Conservation (phyloP, 2,329 filamentous ascomycete species). For the Lasiodiplodia theobromae region DNA sequence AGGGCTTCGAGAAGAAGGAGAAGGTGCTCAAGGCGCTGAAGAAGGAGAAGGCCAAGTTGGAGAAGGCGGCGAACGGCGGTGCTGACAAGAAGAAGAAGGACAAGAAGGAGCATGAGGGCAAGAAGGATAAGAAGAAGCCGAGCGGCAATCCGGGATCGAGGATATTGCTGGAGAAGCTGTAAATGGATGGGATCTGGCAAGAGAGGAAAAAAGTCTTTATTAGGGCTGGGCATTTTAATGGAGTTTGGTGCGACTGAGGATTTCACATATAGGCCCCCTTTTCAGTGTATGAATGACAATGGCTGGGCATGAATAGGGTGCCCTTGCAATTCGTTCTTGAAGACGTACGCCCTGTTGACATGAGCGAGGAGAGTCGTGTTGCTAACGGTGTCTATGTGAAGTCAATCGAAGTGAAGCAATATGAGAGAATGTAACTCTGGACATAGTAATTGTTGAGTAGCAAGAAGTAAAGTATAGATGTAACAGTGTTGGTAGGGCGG, state of each 20-base stretch:
- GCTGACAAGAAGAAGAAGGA: constrained; percentile 52
- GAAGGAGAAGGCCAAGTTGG: constrained; percentile 74
- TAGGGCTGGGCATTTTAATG: not conserved
- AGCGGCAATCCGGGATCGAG: constrained; percentile 56
- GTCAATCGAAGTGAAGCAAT: not conserved
- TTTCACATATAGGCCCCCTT: not conserved
- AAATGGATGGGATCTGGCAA: not conserved
- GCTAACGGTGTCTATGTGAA: not conserved
- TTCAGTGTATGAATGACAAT: not conserved
- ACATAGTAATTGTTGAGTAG: no score
- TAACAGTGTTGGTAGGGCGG: no score
- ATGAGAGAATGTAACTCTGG: no score
- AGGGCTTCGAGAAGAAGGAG: constrained; percentile 68
- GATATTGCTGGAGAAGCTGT: constrained; percentile 52
- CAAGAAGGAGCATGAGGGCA: constrained; percentile 52
- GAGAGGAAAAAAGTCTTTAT: not conserved
- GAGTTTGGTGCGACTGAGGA: not conserved
- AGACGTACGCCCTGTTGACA: not conserved
- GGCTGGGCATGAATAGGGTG: not conserved
- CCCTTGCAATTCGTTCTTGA: not conserved
- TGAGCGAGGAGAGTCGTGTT: not conserved
- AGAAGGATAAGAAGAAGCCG: constrained; percentile 37
- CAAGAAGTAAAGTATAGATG: no score
- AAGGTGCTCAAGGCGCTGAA: constrained; percentile 74
- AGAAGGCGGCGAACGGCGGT: constrained; percentile 69